Evolutionary conservation across 257 asterid genomes (phyloP).

Genomic region (Euphrasia confusa): DNA sequence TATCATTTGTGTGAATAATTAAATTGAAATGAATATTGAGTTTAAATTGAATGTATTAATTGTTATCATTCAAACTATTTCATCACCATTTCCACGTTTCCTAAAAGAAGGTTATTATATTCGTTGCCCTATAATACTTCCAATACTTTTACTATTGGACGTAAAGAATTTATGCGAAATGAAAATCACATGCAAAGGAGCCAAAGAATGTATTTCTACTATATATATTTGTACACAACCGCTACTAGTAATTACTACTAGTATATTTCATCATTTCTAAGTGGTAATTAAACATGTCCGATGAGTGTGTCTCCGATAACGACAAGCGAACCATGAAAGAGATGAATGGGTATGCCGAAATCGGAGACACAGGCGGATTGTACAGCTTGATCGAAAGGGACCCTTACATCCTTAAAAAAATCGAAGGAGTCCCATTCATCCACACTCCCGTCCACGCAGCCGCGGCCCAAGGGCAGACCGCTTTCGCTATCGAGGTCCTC

Average conservation of each 20-base stretch:
- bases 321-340: neutral
- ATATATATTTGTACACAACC: neutral
- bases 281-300: too few relatives aligned
- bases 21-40: too few relatives aligned
- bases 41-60: too few relatives aligned
- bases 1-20: too few relatives aligned
- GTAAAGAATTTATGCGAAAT: neutral
- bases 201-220: neutral
- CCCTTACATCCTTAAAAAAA: neutral
- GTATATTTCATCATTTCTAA: too few relatives aligned
- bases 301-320: neutral
- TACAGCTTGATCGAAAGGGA: neutral
- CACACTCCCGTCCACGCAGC: constrained; percentile 31
- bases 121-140: neutral
- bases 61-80: too few relatives aligned
- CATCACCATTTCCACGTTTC: too few relatives aligned
- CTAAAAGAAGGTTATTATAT: neutral
- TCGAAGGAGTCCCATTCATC: constrained; percentile 14
- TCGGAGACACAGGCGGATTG: neutral
- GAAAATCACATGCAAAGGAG: neutral
- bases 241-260: too few relatives aligned
- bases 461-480: constrained; percentile 17
- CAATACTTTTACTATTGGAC: neutral
- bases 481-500: constrained; percentile 27
- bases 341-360: neutral